Evolutionary conservation across 2,329 filamentous ascomycete genomes (phyloP).

Genomic region (Monosporascus sp.): DNA sequence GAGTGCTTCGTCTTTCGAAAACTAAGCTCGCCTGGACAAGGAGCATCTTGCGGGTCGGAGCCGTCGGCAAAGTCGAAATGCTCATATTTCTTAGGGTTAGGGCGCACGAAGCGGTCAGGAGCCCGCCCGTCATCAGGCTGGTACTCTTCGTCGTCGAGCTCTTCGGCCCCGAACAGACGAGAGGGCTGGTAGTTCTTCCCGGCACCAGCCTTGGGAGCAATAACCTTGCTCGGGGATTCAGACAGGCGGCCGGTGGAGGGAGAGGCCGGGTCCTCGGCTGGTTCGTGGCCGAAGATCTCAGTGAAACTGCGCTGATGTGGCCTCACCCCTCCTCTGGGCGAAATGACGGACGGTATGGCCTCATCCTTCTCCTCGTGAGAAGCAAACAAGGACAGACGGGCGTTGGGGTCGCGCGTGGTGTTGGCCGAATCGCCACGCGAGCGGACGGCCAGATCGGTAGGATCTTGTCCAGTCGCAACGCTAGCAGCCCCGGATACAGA

Average conservation of each 20-base stretch:
- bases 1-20: slow-evolving; percentile 57
- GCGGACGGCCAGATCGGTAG: slow-evolving; percentile 35
- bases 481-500: slow-evolving; percentile 33
- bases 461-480: slow-evolving; percentile 18
- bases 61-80: slow-evolving; percentile 81
- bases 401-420: slow-evolving; percentile 57
- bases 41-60: slow-evolving; percentile 44
- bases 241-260: slow-evolving; percentile 36
- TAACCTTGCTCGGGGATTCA: slow-evolving; percentile 31
- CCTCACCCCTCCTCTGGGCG: slow-evolving; percentile 54
- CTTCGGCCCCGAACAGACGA: slow-evolving; percentile 58
- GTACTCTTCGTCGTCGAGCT: slow-evolving; percentile 37
- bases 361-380: slow-evolving; percentile 59
- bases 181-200: slow-evolving; percentile 58
- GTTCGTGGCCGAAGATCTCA: slow-evolving; percentile 63
- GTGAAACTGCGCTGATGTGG: slow-evolving; percentile 62
- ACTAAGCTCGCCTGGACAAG: slow-evolving; percentile 34
- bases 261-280: slow-evolving; percentile 29
- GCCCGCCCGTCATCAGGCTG: slow-evolving; percentile 35
- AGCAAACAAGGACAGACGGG: slow-evolving; percentile 69
- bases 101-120: slow-evolving; percentile 46
- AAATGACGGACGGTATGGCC: slow-evolving; percentile 45
- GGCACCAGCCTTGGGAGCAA: slow-evolving; percentile 47
- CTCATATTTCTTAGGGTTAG: slow-evolving; percentile 72
- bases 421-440: slow-evolving; percentile 49